These are phyloP conservation scores for Didymella arachidicola DNA, from an alignment of 2,329 filamentous ascomycete genomes.

Conservation along the genomic window DNA sequence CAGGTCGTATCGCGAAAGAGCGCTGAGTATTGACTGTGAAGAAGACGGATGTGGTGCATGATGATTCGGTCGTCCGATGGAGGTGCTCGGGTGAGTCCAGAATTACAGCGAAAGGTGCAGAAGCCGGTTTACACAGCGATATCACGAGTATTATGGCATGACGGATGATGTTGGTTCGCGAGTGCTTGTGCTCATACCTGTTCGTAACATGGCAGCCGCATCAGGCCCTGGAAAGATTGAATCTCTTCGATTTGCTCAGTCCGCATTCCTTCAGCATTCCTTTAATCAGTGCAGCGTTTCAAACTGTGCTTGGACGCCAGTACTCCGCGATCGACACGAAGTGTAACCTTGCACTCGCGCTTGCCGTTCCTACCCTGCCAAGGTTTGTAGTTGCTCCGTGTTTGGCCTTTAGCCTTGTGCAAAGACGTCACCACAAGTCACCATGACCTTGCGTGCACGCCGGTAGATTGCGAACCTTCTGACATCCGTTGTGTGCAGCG, in stretches of 20 bases:
- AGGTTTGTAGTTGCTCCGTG: conserved; percentile 12
- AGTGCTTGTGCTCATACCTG: background rate
- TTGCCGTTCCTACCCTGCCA: conserved; percentile 18
- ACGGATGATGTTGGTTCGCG: background rate
- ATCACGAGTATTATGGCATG: conserved; percentile 2
- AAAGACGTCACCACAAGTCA: conserved; percentile 26
- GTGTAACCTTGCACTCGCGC: conserved; percentile 17
- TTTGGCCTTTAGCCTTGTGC: conserved; percentile 16
- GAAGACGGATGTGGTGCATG: background rate
- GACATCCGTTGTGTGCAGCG: conserved; percentile 2
- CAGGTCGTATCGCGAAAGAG: conserved; percentile 7
- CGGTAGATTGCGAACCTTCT: conserved; percentile 7
- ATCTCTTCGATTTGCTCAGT: conserved; percentile 6
- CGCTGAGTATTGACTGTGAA: background rate
- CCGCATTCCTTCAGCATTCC: conserved; percentile 16
- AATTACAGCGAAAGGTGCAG: conserved; percentile 8
- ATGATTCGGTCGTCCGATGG: conserved; percentile 4
- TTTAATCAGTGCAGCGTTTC: conserved; percentile 14
- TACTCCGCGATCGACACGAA: conserved; percentile 18
- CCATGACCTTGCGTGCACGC: conserved; percentile 17
- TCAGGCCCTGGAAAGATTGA: background rate
- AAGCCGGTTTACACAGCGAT: conserved; percentile 18
- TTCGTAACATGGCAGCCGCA: background rate
- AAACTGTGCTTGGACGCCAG: conserved; percentile 11
- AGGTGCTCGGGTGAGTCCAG: conserved; percentile 1